phyloP scores from a whole-genome alignment of 2,329 filamentous ascomycete species.

The Fusarium austroafricanum region DNA sequence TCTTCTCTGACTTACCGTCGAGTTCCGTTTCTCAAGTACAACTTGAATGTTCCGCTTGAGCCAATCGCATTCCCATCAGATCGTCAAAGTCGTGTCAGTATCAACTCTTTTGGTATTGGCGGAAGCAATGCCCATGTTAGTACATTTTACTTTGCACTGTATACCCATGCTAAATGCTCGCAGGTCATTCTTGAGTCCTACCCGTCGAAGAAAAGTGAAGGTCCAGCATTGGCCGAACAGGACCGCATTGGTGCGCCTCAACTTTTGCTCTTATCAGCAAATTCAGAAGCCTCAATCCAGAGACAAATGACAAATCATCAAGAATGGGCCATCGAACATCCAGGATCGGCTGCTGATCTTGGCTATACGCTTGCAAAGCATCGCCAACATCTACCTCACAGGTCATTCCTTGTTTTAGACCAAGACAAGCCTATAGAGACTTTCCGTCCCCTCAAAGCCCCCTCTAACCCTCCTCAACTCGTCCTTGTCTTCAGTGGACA shows the following conservation, averaged over 20 bases:
- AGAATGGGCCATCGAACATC: slow-evolving; percentile 35
- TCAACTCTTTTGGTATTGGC: slow-evolving; percentile 49
- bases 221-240: neutral
- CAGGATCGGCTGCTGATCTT: slow-evolving; percentile 27
- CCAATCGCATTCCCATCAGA: slow-evolving; percentile 22
- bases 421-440: neutral
- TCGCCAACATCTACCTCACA: slow-evolving; percentile 45
- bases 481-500: slow-evolving; percentile 51
- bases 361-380: slow-evolving; percentile 48
- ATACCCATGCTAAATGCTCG: neutral
- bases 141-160: accelerated
- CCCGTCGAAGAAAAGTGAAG: neutral
- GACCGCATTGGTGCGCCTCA: neutral
- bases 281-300: slow-evolving; percentile 10
- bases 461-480: accelerated
- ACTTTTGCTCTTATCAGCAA: slow-evolving; percentile 39
- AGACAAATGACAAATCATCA: slow-evolving; percentile 27
- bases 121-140: slow-evolving; percentile 44
- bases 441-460: neutral
- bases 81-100: slow-evolving; percentile 26
- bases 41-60: slow-evolving; percentile 21
- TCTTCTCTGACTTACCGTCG: accelerated
- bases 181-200: slow-evolving; percentile 37
- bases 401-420: neutral
- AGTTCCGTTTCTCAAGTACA: slow-evolving; percentile 3